Conservation (phyloP, 164 flowering plant genomes). For the Hamamelis virginiana region DNA sequence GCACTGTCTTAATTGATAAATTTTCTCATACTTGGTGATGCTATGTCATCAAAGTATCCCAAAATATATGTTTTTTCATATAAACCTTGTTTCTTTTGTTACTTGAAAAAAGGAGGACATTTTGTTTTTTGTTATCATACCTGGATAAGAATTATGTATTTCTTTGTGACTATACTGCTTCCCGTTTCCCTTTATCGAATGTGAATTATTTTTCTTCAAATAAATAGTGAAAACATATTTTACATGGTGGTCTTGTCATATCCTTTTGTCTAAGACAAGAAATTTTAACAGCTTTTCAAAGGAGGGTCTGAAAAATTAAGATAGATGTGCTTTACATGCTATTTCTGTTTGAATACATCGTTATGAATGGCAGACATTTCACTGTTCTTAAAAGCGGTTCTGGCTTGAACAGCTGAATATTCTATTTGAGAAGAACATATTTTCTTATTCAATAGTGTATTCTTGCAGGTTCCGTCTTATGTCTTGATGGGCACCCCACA, state of each 20-base stretch:
- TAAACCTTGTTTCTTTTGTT: neutral
- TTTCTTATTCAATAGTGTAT: constrained; percentile 13
- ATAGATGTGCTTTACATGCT: neutral
- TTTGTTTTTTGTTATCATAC: neutral
- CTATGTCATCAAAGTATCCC: neutral
- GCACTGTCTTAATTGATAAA: neutral
- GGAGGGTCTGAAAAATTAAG: neutral
- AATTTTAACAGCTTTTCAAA: neutral
- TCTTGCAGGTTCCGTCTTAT: constrained; percentile 70
- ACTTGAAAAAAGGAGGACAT: neutral
- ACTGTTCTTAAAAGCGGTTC: neutral
- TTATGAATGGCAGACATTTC: neutral
- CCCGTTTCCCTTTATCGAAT: neutral
- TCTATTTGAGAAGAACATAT: neutral
- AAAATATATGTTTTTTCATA: neutral
- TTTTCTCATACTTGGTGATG: neutral
- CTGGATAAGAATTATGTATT: neutral
- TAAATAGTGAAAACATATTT: neutral
- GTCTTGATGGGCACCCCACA: constrained; percentile 62
- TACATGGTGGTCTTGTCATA: neutral
- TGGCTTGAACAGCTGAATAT: neutral
- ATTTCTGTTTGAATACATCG: neutral
- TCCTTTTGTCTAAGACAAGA: neutral
- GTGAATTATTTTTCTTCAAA: neutral
- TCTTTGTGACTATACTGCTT: neutral